These are phyloP conservation scores for Diaporthe capsici DNA, from an alignment of 2,329 filamentous ascomycete genomes.

Conservation along the genomic window DNA sequence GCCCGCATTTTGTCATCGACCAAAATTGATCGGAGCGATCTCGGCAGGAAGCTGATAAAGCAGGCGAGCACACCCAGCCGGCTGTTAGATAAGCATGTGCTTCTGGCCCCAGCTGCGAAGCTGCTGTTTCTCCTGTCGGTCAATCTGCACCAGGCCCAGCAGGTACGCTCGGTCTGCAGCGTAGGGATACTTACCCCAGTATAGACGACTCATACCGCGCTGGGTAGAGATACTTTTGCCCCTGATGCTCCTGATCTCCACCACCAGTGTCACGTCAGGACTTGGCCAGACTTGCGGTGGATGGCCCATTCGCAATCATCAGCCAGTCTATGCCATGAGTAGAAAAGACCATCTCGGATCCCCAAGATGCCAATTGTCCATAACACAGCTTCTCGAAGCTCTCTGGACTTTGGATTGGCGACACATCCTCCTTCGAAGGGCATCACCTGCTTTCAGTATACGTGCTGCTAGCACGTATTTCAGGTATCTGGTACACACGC, in stretches of 20 bases:
- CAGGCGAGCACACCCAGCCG: constrained; percentile 5
- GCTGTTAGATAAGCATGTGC: constrained; percentile 21
- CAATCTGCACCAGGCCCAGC: not conserved
- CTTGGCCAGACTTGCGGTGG: constrained; percentile 34
- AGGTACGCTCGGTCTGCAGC: not conserved
- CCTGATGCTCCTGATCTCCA: constrained; percentile 32
- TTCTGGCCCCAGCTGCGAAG: not conserved
- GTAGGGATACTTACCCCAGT: constrained; percentile 8
- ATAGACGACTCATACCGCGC: not conserved
- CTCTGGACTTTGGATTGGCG: not conserved
- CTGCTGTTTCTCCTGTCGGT: not conserved
- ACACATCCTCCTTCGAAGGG: not conserved
- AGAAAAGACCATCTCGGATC: not conserved
- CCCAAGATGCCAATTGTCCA: constrained; percentile 24
- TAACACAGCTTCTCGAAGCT: not conserved
- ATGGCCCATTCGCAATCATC: constrained; percentile 13
- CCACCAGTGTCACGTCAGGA: constrained; percentile 16
- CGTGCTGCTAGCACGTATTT: too few relatives aligned
- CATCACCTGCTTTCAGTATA: not conserved
- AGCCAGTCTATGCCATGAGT: not conserved
- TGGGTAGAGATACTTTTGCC: constrained; percentile 27
- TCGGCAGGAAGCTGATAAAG: constrained; percentile 42
- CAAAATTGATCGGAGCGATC: constrained; percentile 33
- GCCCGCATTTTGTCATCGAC: constrained; percentile 37
- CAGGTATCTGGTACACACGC: not conserved